These are phyloP conservation scores for Paramecium tetraurelia DNA, from an alignment of 73 alveolate genomes.

Conservation along the genomic window DNA sequence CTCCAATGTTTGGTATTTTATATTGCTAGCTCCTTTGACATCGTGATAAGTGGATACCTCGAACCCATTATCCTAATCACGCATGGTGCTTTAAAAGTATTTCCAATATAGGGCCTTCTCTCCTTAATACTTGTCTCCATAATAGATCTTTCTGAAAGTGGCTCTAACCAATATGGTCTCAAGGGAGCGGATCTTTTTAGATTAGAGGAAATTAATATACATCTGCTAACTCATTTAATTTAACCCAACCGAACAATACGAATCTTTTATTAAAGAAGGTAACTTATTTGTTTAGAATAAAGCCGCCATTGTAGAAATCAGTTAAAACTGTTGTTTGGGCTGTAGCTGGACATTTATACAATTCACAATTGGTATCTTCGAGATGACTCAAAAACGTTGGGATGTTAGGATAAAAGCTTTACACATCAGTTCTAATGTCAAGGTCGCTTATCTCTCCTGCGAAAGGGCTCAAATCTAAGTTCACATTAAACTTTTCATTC, in stretches of 20 bases:
- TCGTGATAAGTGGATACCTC: not conserved
- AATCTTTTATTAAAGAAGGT: not conserved
- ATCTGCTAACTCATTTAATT: not conserved
- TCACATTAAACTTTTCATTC: not conserved
- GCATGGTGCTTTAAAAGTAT: not conserved
- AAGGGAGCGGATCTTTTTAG: not conserved
- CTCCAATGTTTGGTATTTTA: not conserved
- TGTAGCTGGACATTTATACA: not conserved
- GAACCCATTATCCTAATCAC: not conserved
- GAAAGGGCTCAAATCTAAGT: not conserved
- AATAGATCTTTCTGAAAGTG: not conserved
- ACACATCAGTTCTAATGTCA: not conserved
- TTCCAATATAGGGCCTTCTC: not conserved
- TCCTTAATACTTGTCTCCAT: not conserved
- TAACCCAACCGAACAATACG: not conserved
- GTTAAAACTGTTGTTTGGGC: not conserved
- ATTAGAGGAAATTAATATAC: not conserved
- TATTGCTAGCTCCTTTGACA: not conserved
- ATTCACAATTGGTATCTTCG: not conserved
- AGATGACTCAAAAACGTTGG: not conserved
- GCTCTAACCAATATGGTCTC: not conserved
- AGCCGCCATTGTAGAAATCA: not conserved
- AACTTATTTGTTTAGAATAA: not conserved
- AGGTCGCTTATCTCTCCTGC: not conserved
- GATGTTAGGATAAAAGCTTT: not conserved